phyloP scores from a whole-genome alignment of 768 basidiomycete genomes.

The Phlegmacium glaucopus region DNA sequence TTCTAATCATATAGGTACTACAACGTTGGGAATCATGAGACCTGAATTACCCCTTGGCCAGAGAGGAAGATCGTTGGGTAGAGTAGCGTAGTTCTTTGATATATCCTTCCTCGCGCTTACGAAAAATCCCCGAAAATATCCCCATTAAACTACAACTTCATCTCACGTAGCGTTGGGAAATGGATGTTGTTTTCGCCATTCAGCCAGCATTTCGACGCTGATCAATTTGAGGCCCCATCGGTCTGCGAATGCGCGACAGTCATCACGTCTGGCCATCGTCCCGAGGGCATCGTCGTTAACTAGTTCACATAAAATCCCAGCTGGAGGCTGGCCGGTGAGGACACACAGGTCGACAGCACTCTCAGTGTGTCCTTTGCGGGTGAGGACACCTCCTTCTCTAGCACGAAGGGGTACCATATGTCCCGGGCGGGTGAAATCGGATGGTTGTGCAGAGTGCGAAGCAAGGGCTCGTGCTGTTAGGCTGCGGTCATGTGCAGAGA shows the following conservation, averaged over 20 bases:
- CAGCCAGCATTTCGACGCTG: constrained; percentile 80
- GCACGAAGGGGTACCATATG: constrained; percentile 95
- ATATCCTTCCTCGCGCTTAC: no score
- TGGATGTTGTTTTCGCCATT: constrained; percentile 40
- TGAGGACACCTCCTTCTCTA: constrained; percentile 77
- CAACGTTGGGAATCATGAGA: no score
- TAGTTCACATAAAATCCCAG: constrained; percentile 90
- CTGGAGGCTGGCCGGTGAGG: constrained; percentile 64
- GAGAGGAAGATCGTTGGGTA: no score
- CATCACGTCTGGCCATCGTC: constrained; percentile 92
- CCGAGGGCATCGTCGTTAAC: constrained; percentile 90
- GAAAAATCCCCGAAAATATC: no score
- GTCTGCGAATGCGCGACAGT: constrained; percentile 89
- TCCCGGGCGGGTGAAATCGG: constrained; percentile 88
- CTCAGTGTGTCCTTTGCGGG: constrained; percentile 94
- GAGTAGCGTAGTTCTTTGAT: no score
- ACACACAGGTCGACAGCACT: constrained; percentile 82
- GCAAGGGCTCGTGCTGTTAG: constrained; percentile 85
- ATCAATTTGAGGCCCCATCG: constrained; percentile 91
- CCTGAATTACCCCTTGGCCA: no score
- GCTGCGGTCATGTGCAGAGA: constrained; percentile 93
- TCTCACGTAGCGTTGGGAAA: constrained; percentile 4
- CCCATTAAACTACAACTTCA: neutral
- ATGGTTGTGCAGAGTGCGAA: constrained; percentile 44
- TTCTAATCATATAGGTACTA: no score